phyloP scores from a whole-genome alignment of 225 moss, liverwort and hornwort species.

The Marchantia polymorpha region DNA sequence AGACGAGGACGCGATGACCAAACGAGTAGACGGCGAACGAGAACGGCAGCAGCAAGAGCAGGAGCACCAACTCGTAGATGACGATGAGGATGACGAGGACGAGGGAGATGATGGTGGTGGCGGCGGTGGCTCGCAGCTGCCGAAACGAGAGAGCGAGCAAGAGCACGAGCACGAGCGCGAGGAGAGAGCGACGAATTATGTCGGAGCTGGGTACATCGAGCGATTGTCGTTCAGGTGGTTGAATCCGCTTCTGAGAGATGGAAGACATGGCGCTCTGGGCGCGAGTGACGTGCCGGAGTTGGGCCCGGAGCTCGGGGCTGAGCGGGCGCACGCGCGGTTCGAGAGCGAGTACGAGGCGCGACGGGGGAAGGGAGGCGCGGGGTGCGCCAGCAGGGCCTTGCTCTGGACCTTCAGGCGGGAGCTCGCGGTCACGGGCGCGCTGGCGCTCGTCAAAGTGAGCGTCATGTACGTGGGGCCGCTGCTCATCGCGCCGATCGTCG shows the following conservation, averaged over 20 bases:
- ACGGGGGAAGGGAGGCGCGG: constrained; percentile 17
- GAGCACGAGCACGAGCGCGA: background rate
- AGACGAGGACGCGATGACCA: background rate
- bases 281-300: constrained; percentile 53
- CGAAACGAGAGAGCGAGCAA: background rate
- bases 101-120: no score
- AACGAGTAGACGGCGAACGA: no score
- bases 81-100: background rate
- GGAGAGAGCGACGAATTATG: constrained; percentile 1
- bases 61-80: background rate
- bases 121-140: no score
- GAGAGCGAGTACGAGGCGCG: no score
- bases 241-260: constrained; percentile 45
- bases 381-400: constrained; percentile 27
- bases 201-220: constrained; percentile 31
- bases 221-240: constrained; percentile 55
- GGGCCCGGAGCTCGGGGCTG: constrained; percentile 31
- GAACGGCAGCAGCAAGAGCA: no score
- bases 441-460: constrained; percentile 34
- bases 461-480: constrained; percentile 76
- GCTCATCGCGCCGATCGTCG: constrained; percentile 43
- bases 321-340: constrained; percentile 27
- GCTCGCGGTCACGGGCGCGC: constrained; percentile 44
- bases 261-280: constrained; percentile 31
- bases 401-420: constrained; percentile 26